Conservation (phyloP, 352 stramenopile genomes). For the Elongisporangium senticosum region DNA sequence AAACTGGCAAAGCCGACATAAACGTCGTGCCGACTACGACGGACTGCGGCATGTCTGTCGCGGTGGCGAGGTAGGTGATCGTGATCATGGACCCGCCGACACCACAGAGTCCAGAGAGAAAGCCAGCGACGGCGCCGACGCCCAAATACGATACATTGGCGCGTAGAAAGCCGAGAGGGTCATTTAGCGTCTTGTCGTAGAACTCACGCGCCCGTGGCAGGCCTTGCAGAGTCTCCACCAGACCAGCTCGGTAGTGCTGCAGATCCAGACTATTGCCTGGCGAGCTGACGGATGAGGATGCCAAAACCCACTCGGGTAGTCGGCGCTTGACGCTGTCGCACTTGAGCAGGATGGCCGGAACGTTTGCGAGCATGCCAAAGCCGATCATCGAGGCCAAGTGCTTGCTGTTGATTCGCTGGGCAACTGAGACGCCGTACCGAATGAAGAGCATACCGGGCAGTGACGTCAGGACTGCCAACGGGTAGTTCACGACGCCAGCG, state of each 20-base stretch:
- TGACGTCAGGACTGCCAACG: conserved; percentile 12
- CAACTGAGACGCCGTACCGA: conserved; percentile 11
- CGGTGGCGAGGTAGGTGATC: conserved; percentile 20
- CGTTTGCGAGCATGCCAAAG: conserved; percentile 14
- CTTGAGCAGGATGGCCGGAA: conserved; percentile 16
- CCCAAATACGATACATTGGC: conserved; percentile 14
- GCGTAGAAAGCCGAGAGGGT: conserved; percentile 7
- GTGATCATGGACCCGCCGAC: conserved; percentile 23
- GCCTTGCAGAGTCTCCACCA: too few relatives aligned
- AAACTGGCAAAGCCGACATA: conserved; percentile 17
- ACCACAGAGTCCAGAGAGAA: conserved; percentile 21
- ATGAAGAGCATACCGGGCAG: conserved; percentile 13
- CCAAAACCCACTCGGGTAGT: background rate
- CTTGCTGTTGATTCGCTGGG: conserved; percentile 14
- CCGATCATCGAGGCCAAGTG: conserved; percentile 13
- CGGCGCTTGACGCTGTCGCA: background rate
- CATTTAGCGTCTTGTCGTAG: background rate
- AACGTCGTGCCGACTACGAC: conserved; percentile 20
- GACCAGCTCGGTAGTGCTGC: conserved; percentile 2
- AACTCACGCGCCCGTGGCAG: background rate
- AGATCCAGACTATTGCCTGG: conserved; percentile 2
- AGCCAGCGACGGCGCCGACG: conserved; percentile 16
- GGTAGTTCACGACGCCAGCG: conserved; percentile 13
- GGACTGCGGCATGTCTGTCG: conserved; percentile 20
- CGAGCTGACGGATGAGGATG: too few relatives aligned